Evolutionary conservation across 495 filamentous ascomycete genomes (phyloP).

Genomic region (Xylaria longipes): DNA sequence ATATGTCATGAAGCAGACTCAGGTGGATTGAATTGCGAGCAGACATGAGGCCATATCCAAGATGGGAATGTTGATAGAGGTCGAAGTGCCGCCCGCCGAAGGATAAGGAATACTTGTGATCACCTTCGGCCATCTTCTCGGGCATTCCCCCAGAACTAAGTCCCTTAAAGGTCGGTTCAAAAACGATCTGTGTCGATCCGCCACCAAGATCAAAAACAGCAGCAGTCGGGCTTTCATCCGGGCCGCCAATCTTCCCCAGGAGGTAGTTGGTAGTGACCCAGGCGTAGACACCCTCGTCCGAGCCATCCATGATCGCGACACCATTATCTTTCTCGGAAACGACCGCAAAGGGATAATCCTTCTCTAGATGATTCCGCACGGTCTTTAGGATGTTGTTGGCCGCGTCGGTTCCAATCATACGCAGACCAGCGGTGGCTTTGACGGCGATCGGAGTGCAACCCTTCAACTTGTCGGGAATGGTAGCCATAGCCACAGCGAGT

Average conservation of each 20-base stretch:
- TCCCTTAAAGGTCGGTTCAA: constrained; percentile 89
- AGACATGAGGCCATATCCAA: constrained; percentile 95
- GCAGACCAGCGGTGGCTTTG: constrained; percentile 93
- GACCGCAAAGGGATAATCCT: constrained; percentile 89
- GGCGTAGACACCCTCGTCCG: constrained; percentile 95
- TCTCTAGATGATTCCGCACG: constrained; percentile 85
- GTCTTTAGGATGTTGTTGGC: constrained; percentile 84
- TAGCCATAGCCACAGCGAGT: constrained; percentile 81
- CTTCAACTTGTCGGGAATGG: constrained; percentile 85
- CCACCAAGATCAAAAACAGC: constrained; percentile 96
- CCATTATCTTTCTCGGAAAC: constrained; percentile 83
- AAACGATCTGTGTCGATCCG: constrained; percentile 97
- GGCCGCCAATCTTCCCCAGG: constrained; percentile 93
- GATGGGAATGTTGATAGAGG: constrained; percentile 98
- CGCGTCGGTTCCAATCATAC: constrained; percentile 80
- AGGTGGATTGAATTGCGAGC: constrained; percentile 86
- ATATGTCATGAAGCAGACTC: constrained; percentile 65
- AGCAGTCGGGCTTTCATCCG: constrained; percentile 86
- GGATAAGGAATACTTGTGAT: constrained; percentile 93
- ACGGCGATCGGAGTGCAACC: constrained; percentile 89
- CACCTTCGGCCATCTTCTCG: constrained; percentile 81
- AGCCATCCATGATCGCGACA: constrained; percentile 94
- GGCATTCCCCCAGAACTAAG: constrained; percentile 81
- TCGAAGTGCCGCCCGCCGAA: constrained; percentile 91
- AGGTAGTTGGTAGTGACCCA: constrained; percentile 99